A percentile compares a stretch with the other conserved stretches of the same genome.
Conservation (phyloP, 164 flowering plant species). For the Macadamia integrifolia region DNA sequence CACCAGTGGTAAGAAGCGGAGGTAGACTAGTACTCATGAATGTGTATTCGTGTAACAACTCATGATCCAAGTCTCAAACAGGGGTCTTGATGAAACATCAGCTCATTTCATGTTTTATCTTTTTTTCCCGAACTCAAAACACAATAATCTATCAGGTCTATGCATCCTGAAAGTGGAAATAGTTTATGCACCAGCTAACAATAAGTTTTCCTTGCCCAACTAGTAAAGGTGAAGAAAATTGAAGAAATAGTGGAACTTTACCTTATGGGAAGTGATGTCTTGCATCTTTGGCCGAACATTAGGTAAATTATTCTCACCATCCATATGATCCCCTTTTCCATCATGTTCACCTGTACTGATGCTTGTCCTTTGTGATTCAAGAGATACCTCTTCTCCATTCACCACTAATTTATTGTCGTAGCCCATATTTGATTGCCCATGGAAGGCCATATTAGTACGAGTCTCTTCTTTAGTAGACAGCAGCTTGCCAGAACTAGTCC, state of each 20-base stretch:
- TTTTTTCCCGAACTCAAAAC: too few species aligned
- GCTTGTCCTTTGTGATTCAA: conserved; percentile 34
- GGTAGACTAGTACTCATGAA: too few species aligned
- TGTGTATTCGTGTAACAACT: too few species aligned
- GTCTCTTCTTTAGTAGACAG: conserved; percentile 25
- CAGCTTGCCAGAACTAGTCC: conserved; percentile 29
- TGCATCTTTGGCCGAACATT: conserved; percentile 34
- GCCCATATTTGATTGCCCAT: conserved; percentile 20
- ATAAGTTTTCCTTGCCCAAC: too few species aligned
- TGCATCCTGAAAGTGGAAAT: too few species aligned
- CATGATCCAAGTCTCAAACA: too few species aligned
- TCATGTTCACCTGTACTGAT: conserved; percentile 28
- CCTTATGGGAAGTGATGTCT: conserved; percentile 48
- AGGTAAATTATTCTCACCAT: conserved; percentile 25
- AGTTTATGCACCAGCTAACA: too few species aligned
- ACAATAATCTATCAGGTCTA: too few species aligned
- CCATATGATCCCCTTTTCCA: conserved; percentile 30
- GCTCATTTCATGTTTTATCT: too few species aligned
- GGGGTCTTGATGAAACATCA: too few species aligned
- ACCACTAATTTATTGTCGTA: conserved; percentile 28
- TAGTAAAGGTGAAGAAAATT: too few species aligned
- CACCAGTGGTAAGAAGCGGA: too few species aligned
- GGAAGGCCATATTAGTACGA: conserved; percentile 13
- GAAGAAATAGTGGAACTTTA: conserved; percentile 13
- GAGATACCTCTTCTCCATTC: conserved; percentile 42